phyloP scores from a whole-genome alignment of 73 alveolate genomes.

The Breviolum minutum region DNA sequence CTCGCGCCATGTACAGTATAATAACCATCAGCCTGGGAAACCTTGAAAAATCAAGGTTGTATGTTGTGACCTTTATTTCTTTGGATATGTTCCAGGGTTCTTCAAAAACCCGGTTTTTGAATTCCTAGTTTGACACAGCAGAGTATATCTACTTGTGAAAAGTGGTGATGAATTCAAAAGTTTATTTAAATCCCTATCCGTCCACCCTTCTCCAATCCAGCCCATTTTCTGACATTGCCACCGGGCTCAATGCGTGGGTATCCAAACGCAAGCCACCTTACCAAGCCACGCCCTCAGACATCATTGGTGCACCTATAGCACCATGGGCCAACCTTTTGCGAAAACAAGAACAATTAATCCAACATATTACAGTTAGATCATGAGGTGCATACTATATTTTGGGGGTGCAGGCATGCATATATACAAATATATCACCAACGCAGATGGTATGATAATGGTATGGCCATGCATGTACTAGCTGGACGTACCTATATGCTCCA shows the following conservation, averaged over 20 bases:
- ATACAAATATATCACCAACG: neutral
- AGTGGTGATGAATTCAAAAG: neutral
- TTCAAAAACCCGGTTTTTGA: neutral
- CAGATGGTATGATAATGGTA: neutral
- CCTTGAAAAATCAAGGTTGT: conserved; percentile 6
- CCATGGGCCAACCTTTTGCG: neutral
- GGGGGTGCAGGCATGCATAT: neutral
- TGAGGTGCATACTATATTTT: neutral
- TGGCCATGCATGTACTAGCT: neutral
- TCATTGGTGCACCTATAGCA: neutral
- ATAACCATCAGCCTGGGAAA: neutral
- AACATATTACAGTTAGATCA: neutral
- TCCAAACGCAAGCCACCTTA: neutral
- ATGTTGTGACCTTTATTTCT: neutral
- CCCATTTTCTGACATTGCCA: neutral
- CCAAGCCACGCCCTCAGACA: conserved; percentile 11
- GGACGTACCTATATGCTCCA: too few relatives aligned
- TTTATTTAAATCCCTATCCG: too few relatives aligned
- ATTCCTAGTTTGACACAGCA: neutral
- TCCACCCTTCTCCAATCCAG: neutral
- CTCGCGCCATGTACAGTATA: too few relatives aligned
- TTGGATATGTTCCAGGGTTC: neutral
- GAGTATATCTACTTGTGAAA: neutral
- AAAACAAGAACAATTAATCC: neutral
- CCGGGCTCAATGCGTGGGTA: neutral